These are phyloP conservation scores for Aureobasidium leucospermi DNA, from an alignment of 2,329 filamentous ascomycete genomes.

Conservation along the genomic window DNA sequence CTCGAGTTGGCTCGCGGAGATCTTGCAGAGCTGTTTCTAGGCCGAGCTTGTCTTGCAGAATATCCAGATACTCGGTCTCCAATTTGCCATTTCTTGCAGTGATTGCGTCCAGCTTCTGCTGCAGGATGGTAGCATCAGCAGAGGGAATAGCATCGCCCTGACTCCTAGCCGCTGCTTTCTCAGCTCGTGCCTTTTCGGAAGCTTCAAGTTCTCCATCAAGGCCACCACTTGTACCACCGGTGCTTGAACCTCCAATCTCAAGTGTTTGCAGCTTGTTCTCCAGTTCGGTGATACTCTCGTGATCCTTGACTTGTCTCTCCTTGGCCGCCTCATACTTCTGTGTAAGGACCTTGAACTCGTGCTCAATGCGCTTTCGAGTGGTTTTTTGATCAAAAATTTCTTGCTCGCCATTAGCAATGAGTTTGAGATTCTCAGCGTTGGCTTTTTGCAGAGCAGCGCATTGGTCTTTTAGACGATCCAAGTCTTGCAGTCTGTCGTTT, in stretches of 20 bases:
- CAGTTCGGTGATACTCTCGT: constrained; percentile 41
- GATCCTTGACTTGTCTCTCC: constrained; percentile 41
- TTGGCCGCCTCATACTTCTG: constrained; percentile 41
- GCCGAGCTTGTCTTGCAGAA: constrained; percentile 30
- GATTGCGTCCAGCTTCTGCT: constrained; percentile 34
- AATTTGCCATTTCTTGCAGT: constrained; percentile 29
- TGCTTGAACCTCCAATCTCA: constrained; percentile 25
- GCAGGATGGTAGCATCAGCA: constrained; percentile 26
- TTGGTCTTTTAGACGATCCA: constrained; percentile 38
- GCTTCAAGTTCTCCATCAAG: constrained; percentile 35
- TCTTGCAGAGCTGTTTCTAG: constrained; percentile 29
- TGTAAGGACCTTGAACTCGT: constrained; percentile 39
- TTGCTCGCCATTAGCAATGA: constrained; percentile 44
- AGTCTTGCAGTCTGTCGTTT: constrained; percentile 37
- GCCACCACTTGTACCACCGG: constrained; percentile 20
- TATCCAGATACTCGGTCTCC: constrained; percentile 34
- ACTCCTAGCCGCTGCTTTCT: constrained; percentile 17
- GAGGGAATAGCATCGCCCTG: not conserved
- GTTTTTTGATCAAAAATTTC: constrained; percentile 46
- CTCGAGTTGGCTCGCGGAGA: constrained; percentile 30
- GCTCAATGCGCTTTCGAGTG: constrained; percentile 39
- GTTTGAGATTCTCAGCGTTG: constrained; percentile 44
- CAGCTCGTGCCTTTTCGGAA: constrained; percentile 22
- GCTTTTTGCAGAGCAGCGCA: constrained; percentile 41
- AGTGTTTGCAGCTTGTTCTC: constrained; percentile 38